A percentile compares a stretch with the other conserved stretches of the same genome.
Conservation (phyloP, 352 stramenopile genomes). For the Thraustotheca clavata region DNA sequence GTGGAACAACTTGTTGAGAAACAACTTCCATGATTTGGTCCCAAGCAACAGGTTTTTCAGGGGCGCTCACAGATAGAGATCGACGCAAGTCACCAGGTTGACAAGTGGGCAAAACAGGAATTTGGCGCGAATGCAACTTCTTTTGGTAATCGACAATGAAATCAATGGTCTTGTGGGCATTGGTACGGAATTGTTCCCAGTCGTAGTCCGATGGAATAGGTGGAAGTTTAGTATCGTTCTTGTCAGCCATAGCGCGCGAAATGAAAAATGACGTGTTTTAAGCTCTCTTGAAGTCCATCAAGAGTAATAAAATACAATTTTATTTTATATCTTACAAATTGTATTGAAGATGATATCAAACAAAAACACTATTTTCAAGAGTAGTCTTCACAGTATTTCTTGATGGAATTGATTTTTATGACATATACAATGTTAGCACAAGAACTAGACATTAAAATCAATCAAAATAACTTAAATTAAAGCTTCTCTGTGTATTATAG, state of each 20-base stretch:
- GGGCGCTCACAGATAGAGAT: conserved; percentile 34
- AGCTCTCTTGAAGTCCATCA: too few species aligned
- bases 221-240: neutral
- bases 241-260: neutral
- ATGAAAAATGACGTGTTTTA: neutral
- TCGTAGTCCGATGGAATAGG: conserved; percentile 7
- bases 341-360: too few species aligned
- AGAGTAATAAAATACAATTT: too few species aligned
- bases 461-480: too few species aligned
- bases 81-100: conserved; percentile 37
- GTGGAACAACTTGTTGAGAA: conserved; percentile 49
- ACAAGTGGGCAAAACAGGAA: conserved; percentile 34
- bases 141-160: conserved; percentile 55
- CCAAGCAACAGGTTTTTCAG: conserved; percentile 46
- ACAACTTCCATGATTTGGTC: conserved; percentile 50
- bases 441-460: too few species aligned
- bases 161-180: conserved; percentile 31
- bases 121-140: conserved; percentile 36
- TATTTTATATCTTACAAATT: too few species aligned
- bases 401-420: too few species aligned
- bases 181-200: conserved; percentile 21
- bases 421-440: too few species aligned
- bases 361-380: too few species aligned
- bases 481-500: too few species aligned
- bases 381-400: too few species aligned